Evolutionary conservation across 1,284 basidiomycete species (phyloP), one percentile per base, ranked within the genome.

Genomic region (Xanthoconium separans): DNA sequence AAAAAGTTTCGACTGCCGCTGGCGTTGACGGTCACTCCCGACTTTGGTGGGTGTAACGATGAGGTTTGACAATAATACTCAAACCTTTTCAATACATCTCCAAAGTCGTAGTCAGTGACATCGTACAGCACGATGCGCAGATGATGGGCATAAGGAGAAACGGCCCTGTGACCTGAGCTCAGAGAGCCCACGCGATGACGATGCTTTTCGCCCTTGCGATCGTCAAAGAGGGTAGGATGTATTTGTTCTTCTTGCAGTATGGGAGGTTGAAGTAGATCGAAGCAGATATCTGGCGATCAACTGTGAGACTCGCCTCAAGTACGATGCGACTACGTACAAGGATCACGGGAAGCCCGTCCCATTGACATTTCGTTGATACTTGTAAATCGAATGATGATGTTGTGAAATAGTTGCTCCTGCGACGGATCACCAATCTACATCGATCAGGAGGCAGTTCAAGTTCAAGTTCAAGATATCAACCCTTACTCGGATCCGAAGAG

Each of bases 61-160:
- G 83, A 83, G 30, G 70, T 74, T 16, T 66, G 61, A 66, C 85
- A 87, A 61, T 86, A 76, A 13, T 70, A 39, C 13, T 69, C 63
- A 58, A 89, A 88, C 41, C 71, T 72, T 15, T 68, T 58, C 4
- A 82, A 64, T 47, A 78, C 72, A 42, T 77, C 75, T 27, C 66
- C 61, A 18, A 70, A 68, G 22, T 49, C 58, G 34, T 47, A 27
- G 40, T 75, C 72, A 40, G 73, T 68, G 22, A 73, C 62, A 58
- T 76, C 62, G 47, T 46, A 77, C 3, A 88, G 72, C 10, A 82
- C 64, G 41, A 89, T 61, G 16, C 87, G 82, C 18, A 89, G 63
- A 47, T 89, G 83, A 50, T 82, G 78, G 4, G 84, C 83, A 62
- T 85, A 90, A 13, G 83, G 80, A 0, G 84, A 80, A 40, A 88